Base-by-base conservation (phyloP, 768 basidiomycete species). In the Auriscalpium vulgare region DNA sequence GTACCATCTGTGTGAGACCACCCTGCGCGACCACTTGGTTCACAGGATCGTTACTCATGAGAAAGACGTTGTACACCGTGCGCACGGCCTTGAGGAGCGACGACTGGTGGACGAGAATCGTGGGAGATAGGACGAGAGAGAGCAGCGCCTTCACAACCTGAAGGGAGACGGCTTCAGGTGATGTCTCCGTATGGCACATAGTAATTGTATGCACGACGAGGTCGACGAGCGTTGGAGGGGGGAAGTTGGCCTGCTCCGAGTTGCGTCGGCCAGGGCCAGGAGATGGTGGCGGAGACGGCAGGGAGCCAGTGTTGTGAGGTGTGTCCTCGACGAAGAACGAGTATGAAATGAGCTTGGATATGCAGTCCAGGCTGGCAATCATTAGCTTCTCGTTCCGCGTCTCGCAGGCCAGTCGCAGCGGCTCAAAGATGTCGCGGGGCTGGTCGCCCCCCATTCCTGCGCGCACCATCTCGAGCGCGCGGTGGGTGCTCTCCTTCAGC, bases 21-120 rank as follows among this genome's bases (percentile, higher is more conserved):
- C 95, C 97, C 70, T 99, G 97, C 16, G 97, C 97, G 38, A 99
- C 95, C 76, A 91, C 95, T 72, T 98, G 97, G 62, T 95, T 98
- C 50, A 94, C 88, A 5, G 87, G 80, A 65, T 95, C 92, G 19
- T 80, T 78, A 63, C 91, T 94, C 57, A 98, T 78, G 29, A 99
- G 77, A 69, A 98, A 99, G 57, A 99, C 87, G 68, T 99, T 98
- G 75, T 98, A 99, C 4, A 99, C 97, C 17, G 97, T 97, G 48
- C 97, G 82, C 36, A 99, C 91, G 34, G 94, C 93, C 69, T 97
- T 97, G 62, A 99, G 80, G 46, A 99, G 77, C 10, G 92, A 89
- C 5, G 94, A 97, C 67, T 98, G 97, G 70, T 99, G 97, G 4
- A 98, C 91, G 29, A 93, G 78, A 43, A 88, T 81, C 7, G 85